Conservation (phyloP, 768 basidiomycete species). For the Coprinellus micaceus region DNA sequence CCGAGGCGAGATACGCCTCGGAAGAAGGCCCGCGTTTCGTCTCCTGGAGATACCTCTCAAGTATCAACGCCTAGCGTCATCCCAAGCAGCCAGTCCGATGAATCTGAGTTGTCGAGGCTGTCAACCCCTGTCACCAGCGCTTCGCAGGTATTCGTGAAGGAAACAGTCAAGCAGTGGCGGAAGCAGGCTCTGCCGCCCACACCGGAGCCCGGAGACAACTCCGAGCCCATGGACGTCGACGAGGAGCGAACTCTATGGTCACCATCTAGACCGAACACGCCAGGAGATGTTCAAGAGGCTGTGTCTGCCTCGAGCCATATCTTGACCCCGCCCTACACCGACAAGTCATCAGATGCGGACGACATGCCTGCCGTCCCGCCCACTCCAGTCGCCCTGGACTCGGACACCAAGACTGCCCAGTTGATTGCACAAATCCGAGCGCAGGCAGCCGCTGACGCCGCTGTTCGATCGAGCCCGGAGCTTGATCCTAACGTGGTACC, state of each 20-base stretch:
- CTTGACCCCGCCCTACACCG: slow-evolving; percentile 7
- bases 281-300: neutral
- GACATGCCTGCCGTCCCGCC: slow-evolving; percentile 17
- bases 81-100: slow-evolving; percentile 67
- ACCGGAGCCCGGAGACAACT: slow-evolving; percentile 6
- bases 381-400: slow-evolving; percentile 30
- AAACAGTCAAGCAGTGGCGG: slow-evolving; percentile 44
- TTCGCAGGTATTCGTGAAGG: slow-evolving; percentile 22
- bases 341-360: slow-evolving; percentile 6
- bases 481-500: slow-evolving; percentile 32
- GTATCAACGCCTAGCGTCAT: slow-evolving; percentile 34
- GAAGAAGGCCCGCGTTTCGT: slow-evolving; percentile 38
- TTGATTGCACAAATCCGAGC: slow-evolving; percentile 66
- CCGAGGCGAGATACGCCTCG: slow-evolving; percentile 2
- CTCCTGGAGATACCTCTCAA: slow-evolving; percentile 25
- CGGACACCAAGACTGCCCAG: slow-evolving; percentile 46
- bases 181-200: slow-evolving; percentile 23
- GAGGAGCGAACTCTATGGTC: neutral
- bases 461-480: slow-evolving; percentile 40
- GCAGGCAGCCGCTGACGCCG: slow-evolving; percentile 45
- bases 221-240: slow-evolving; percentile 11
- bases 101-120: slow-evolving; percentile 47
- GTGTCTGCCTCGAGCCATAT: neutral
- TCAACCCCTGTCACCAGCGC: slow-evolving; percentile 24
- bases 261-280: neutral